Conservation (phyloP, 2,329 filamentous ascomycete species). For the Emergomyces pasteurianus region DNA sequence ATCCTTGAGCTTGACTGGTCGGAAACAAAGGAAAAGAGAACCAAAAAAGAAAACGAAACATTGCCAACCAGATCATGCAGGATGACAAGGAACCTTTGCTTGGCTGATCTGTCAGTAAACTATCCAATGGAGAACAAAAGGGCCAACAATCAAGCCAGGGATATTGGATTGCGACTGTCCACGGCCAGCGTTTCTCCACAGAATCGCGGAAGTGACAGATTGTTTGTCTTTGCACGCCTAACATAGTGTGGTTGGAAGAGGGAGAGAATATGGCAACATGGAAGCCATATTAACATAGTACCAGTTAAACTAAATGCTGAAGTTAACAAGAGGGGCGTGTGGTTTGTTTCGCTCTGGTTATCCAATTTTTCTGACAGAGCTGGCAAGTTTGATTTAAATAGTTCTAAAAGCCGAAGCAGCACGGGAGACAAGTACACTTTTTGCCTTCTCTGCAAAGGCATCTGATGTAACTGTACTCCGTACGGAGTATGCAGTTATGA, state of each 20-base stretch:
- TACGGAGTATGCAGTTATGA: no score
- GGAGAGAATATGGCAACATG: no score
- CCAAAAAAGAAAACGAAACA: not conserved
- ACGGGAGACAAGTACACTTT: not conserved
- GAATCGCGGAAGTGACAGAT: no score
- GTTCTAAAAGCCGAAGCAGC: not conserved
- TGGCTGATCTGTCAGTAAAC: conserved; percentile 9
- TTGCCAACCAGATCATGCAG: not conserved
- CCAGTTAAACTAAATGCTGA: no score
- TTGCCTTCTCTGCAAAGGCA: not conserved
- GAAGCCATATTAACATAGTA: no score
- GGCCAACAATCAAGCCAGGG: not conserved
- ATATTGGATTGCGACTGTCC: not conserved
- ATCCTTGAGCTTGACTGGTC: not conserved
- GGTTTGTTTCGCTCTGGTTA: no score
- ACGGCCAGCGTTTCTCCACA: not conserved
- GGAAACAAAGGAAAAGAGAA: not conserved
- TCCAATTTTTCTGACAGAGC: no score
- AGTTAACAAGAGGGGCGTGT: no score
- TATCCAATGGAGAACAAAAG: not conserved
- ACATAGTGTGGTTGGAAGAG: no score
- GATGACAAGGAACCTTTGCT: not conserved
- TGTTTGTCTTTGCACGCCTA: not conserved
- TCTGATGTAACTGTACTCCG: not conserved
- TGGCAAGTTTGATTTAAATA: no score